These are phyloP conservation scores for Cytospora piceae DNA, from an alignment of 2,329 filamentous ascomycete genomes.

Conservation along the genomic window DNA sequence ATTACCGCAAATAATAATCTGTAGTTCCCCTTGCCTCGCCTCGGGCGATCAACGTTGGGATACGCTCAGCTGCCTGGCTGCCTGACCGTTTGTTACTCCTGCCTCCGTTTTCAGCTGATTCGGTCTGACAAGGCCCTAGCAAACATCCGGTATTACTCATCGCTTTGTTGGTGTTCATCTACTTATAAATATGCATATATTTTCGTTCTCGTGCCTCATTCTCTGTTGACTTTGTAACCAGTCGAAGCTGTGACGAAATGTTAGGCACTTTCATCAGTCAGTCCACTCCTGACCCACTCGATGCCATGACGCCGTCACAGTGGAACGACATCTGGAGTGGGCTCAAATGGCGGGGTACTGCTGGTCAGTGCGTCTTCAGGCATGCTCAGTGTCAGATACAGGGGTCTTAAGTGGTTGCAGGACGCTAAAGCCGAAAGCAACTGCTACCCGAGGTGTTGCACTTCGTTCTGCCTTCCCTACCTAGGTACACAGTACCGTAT, in stretches of 20 bases:
- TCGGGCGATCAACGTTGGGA: conserved; percentile 3
- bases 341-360: neutral
- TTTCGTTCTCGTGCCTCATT: neutral
- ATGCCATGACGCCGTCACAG: conserved; percentile 1
- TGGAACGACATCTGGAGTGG: neutral
- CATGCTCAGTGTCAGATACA: conserved; percentile 4
- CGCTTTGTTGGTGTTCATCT: neutral
- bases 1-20: conserved; percentile 3
- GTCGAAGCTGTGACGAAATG: neutral
- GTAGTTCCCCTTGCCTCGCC: neutral
- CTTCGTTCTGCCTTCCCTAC: neutral
- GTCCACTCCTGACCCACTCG: conserved; percentile 1
- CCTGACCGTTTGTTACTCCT: neutral
- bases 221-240: neutral
- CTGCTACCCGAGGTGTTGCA: conserved; percentile 10
- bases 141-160: neutral
- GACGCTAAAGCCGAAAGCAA: conserved; percentile 14
- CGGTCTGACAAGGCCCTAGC: neutral
- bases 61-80: conserved; percentile 11
- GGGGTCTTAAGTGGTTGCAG: conserved; percentile 24
- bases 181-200: too few species aligned
- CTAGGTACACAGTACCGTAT: neutral
- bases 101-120: neutral
- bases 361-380: neutral
- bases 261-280: neutral